Conservation (phyloP, 257 asterid species). For the Coffea canephora region DNA sequence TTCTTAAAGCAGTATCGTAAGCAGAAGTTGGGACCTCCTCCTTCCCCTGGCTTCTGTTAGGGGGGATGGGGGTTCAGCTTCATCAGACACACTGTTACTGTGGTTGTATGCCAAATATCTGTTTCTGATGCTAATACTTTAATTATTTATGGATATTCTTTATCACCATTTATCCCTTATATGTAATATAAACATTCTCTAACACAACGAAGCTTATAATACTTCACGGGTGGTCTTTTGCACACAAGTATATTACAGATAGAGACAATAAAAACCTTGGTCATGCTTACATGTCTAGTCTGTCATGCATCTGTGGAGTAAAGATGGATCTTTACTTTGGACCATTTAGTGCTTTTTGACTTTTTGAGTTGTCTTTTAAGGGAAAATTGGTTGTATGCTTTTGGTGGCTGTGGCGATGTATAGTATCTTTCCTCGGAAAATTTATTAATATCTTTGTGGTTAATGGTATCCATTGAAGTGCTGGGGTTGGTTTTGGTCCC, state of each 20-base stretch:
- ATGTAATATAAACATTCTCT: neutral
- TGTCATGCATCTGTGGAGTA: slow-evolving; percentile 1
- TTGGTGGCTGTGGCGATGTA: neutral
- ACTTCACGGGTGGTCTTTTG: neutral
- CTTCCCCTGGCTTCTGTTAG: too few relatives aligned
- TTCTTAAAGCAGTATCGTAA: neutral
- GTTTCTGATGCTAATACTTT: neutral
- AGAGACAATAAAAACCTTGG: neutral
- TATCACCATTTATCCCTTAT: neutral
- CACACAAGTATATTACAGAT: neutral
- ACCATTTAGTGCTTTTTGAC: neutral
- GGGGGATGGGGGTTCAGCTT: too few relatives aligned
- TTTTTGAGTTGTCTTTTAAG: neutral
- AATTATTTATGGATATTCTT: neutral
- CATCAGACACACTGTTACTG: too few relatives aligned
- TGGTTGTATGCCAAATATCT: neutral
- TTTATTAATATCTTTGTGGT: neutral
- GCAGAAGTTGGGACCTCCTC: too few relatives aligned
- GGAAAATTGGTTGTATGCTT: neutral
- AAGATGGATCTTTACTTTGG: neutral
- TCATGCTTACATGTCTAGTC: neutral
- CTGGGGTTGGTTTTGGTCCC: neutral
- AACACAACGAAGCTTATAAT: neutral
- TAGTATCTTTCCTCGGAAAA: neutral
- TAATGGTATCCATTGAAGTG: neutral